Conservation (phyloP, 345 rosid genomes). For the Populus pruinosa region DNA sequence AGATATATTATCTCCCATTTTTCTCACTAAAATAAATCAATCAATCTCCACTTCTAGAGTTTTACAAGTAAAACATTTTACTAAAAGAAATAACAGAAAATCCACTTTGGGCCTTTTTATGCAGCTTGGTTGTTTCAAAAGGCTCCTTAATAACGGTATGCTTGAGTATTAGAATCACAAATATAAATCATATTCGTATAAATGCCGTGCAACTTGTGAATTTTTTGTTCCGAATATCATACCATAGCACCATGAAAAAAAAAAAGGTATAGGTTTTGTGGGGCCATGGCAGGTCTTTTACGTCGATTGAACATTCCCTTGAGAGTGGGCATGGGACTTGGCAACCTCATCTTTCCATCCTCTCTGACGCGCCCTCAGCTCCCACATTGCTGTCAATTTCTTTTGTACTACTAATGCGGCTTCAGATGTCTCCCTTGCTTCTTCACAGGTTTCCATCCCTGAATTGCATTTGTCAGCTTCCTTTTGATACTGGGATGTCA, state of each 20-base stretch:
- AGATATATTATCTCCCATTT: not conserved
- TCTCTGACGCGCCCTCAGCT: constrained; percentile 72
- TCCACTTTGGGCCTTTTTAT: not conserved
- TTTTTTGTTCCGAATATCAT: not conserved
- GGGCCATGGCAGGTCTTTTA: constrained; percentile 15
- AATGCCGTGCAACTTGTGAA: not conserved
- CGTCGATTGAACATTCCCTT: constrained; percentile 46
- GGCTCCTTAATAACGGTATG: constrained; percentile 1
- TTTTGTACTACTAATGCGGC: constrained; percentile 62
- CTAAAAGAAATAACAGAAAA: not conserved
- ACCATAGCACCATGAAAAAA: not conserved
- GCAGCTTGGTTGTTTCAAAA: constrained; percentile 4
- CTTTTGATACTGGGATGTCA: constrained; percentile 85
- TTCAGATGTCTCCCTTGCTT: constrained; percentile 85
- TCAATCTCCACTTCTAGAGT: not conserved
- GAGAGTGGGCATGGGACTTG: constrained; percentile 42
- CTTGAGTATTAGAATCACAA: constrained; percentile 4
- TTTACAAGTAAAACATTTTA: not conserved
- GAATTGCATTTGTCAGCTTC: constrained; percentile 98
- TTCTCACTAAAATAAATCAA: not conserved
- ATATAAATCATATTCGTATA: not conserved
- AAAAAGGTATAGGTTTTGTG: not conserved
- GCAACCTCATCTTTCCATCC: constrained; percentile 75
- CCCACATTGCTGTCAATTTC: constrained; percentile 77
- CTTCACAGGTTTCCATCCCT: constrained; percentile 98